Percentiles rank a stretch among this genome's conserved stretches.
phyloP scores from a whole-genome alignment of 768 basidiomycete genomes.

The Podaxis sp. region DNA sequence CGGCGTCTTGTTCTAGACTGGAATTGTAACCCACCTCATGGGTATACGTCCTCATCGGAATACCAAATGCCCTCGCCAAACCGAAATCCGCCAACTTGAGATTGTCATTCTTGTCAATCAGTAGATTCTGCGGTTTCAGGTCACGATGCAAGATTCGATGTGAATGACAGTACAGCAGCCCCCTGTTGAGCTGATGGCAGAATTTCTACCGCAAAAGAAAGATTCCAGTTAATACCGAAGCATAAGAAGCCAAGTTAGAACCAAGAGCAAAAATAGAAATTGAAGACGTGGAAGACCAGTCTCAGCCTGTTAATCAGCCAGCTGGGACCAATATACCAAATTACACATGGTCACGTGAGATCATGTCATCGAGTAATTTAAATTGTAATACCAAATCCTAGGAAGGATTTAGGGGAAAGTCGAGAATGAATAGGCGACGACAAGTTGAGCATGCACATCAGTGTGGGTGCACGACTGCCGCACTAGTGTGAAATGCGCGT shows the following conservation, averaged over 20 bases:
- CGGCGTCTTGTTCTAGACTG: background rate
- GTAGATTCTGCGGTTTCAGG: slow-evolving; percentile 92
- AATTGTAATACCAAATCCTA: background rate
- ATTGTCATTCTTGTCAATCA: slow-evolving; percentile 87
- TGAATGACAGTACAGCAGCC: slow-evolving; percentile 91
- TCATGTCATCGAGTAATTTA: slow-evolving; percentile 19
- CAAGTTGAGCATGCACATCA: background rate
- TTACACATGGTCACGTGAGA: slow-evolving; percentile 28
- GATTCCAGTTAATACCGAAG: slow-evolving; percentile 5
- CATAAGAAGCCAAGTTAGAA: background rate
- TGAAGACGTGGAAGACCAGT: background rate
- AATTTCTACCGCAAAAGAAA: slow-evolving; percentile 68
- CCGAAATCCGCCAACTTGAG: slow-evolving; percentile 97
- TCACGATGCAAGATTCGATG: slow-evolving; percentile 97
- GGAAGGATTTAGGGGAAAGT: no score
- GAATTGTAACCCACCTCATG: slow-evolving; percentile 68
- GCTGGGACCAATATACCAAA: slow-evolving; percentile 15
- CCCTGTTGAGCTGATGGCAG: slow-evolving; percentile 88
- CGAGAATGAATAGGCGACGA: no score
- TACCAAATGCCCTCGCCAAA: slow-evolving; percentile 94
- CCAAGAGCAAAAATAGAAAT: background rate
- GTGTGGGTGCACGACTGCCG: background rate
- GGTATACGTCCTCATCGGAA: slow-evolving; percentile 98
- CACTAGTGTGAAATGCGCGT: background rate
- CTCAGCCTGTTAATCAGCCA: background rate